These are phyloP conservation scores for Alternaria sp. DNA, from an alignment of 2,329 filamentous ascomycete species.

Conservation along the genomic window DNA sequence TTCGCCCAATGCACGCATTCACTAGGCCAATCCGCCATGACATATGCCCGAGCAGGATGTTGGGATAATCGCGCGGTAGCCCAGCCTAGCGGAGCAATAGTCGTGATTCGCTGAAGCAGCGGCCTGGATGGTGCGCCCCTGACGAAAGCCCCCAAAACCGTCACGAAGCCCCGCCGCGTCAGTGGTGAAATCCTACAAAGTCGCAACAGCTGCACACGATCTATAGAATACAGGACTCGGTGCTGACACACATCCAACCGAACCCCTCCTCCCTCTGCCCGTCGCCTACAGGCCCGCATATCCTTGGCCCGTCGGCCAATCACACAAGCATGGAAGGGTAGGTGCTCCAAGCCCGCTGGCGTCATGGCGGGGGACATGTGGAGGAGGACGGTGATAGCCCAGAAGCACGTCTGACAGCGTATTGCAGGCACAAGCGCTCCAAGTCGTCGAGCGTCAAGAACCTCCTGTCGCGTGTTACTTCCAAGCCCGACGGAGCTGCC, in stretches of 20 bases:
- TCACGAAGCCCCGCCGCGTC: conserved; percentile 13
- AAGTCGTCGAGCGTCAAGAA: conserved; percentile 48
- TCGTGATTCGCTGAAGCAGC: conserved; percentile 13
- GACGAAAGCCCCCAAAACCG: conserved; percentile 11
- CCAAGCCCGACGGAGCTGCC: conserved; percentile 37
- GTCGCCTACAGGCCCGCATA: neutral
- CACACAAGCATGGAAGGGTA: conserved; percentile 41
- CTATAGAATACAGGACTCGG: neutral
- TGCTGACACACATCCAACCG: neutral
- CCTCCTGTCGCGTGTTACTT: conserved; percentile 45
- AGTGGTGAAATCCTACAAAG: neutral
- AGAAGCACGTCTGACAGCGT: conserved; percentile 5
- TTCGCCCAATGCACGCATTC: neutral
- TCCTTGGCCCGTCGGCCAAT: conserved; percentile 18
- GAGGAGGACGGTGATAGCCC: neutral
- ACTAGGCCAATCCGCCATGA: neutral
- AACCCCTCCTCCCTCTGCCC: neutral
- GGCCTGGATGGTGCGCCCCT: conserved; percentile 12
- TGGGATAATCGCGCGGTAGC: neutral
- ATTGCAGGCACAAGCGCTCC: conserved; percentile 51
- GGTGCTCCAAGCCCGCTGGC: conserved; percentile 25
- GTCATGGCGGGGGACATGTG: conserved; percentile 10
- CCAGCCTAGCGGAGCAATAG: conserved; percentile 1
- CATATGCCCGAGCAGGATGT: conserved; percentile 3
- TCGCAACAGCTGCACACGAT: neutral